Evolutionary conservation across 2,329 filamentous ascomycete genomes (phyloP).

Genomic region (Ceratocystis smalleyi): DNA sequence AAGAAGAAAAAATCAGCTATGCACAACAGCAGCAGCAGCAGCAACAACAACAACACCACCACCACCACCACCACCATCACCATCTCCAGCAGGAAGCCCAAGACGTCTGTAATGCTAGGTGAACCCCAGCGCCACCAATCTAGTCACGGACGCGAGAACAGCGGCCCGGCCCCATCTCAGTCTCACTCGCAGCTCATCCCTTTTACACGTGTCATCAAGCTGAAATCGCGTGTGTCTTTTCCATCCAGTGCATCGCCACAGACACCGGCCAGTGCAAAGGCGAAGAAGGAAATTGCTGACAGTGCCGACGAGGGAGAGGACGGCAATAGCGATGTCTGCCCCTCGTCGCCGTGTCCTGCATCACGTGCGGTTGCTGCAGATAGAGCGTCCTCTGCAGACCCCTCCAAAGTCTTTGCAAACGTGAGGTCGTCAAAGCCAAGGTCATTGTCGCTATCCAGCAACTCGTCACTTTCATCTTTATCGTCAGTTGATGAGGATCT

Average conservation of each 20-base stretch:
- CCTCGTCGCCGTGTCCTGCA: constrained; percentile 3
- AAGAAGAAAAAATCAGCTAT: background rate
- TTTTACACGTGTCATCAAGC: constrained; percentile 3
- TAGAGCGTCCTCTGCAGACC: background rate
- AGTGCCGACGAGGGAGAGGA: background rate
- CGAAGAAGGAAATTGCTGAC: background rate
- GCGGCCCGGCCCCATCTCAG: background rate
- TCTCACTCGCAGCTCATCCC: background rate
- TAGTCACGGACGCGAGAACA: background rate
- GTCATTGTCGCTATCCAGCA: constrained; percentile 14
- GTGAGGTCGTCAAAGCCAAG: background rate
- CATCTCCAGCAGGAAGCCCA: background rate
- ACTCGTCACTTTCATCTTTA: constrained; percentile 15
- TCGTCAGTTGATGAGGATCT: constrained; percentile 14
- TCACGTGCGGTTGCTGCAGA: background rate
- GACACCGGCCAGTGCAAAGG: background rate
- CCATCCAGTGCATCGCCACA: background rate
- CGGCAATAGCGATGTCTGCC: background rate
- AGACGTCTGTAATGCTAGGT: background rate
- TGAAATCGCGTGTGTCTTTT: background rate
- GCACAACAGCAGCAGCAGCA: background rate
- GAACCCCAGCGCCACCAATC: background rate
- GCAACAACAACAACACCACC: too few relatives aligned
- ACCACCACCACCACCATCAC: too few relatives aligned
- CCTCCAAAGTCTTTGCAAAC: background rate